These are phyloP conservation scores for Pythium vanterpoolii DNA, from an alignment of 352 stramenopile species.

Conservation along the genomic window DNA sequence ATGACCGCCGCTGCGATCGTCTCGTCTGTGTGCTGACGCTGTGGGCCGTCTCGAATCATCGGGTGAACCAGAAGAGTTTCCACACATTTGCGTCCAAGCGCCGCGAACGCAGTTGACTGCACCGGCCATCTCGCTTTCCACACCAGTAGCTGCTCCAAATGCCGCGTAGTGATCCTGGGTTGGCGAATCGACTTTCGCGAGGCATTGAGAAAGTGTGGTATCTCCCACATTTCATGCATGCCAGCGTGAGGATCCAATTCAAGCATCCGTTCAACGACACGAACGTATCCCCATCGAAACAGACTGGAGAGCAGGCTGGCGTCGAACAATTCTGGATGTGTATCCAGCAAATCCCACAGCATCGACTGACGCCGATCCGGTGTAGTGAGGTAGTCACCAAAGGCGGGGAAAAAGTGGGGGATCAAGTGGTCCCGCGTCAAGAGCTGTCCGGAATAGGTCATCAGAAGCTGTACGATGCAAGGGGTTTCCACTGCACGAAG, in stretches of 20 bases:
- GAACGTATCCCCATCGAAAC: slow-evolving; percentile 1
- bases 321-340: not conserved
- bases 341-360: not conserved
- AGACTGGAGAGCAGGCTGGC: not conserved
- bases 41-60: not conserved
- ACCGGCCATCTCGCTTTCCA: not conserved
- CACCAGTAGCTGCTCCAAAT: not conserved
- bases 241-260: not conserved
- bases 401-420: not conserved
- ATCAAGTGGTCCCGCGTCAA: not conserved
- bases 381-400: not conserved
- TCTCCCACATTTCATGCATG: not conserved
- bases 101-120: not conserved
- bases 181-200: not conserved
- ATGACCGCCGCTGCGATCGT: not conserved
- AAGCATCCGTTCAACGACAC: not conserved
- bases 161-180: not conserved
- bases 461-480: not conserved
- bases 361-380: not conserved
- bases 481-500: not conserved
- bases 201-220: not conserved
- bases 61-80: not conserved
- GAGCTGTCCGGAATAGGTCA: not conserved
- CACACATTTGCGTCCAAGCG: not conserved
- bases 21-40: not conserved